Conservation (phyloP, 371 early-diverging fungal genomes). For the Coemansia sp. region DNA sequence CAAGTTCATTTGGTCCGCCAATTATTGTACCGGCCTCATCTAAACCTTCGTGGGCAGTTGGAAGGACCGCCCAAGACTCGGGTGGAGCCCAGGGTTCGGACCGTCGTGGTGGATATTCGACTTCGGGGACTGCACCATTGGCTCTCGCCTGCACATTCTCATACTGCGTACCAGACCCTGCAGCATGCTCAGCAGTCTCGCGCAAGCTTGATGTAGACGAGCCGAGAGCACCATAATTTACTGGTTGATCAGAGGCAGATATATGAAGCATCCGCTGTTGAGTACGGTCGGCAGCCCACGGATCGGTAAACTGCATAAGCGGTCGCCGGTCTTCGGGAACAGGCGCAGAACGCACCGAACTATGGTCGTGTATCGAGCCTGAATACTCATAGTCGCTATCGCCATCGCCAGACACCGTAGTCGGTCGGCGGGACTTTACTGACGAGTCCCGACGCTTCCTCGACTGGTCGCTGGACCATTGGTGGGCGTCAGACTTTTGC, state of each 20-base stretch:
- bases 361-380: conserved; percentile 22
- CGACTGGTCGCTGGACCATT: conserved; percentile 28
- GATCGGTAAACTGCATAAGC: conserved; percentile 42
- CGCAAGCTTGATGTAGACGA: conserved; percentile 14
- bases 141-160: background rate
- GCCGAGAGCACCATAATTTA: background rate
- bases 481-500: conserved; percentile 19
- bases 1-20: conserved; percentile 13
- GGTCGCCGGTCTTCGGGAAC: conserved; percentile 20
- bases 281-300: conserved; percentile 43
- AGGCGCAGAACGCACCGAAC: conserved; percentile 32
- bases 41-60: conserved; percentile 24
- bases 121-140: conserved; percentile 4
- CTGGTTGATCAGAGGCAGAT: conserved; percentile 1
- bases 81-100: conserved; percentile 64
- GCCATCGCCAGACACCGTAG: conserved; percentile 20
- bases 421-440: conserved; percentile 35
- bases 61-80: conserved; percentile 69
- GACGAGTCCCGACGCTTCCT: conserved; percentile 43
- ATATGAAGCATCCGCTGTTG: conserved; percentile 17
- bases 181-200: background rate
- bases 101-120: conserved; percentile 37
- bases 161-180: background rate
- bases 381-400: conserved; percentile 35
- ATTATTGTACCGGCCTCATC: conserved; percentile 15